Evolutionary conservation across 2,329 filamentous ascomycete genomes (phyloP).

Genomic region (Sclerotinia subarctica): DNA sequence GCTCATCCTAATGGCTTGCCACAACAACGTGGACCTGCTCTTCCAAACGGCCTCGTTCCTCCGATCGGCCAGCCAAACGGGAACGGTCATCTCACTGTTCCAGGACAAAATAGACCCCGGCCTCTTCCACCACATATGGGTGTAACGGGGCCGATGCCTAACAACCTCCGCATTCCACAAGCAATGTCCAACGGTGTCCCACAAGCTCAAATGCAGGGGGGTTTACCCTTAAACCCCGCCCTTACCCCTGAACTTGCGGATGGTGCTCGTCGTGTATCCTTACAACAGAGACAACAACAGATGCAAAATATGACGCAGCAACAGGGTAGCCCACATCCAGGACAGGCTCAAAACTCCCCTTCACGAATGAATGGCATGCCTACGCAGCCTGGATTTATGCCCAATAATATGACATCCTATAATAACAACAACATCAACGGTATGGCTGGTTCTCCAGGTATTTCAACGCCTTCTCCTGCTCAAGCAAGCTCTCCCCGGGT

Average conservation of each 20-base stretch:
- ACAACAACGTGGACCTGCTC: constrained; percentile 24
- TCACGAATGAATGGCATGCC: constrained; percentile 38
- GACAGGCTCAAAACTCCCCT: constrained; percentile 41
- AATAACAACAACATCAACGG: constrained; percentile 46
- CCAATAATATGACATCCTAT: constrained; percentile 51
- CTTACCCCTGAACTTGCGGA: constrained; percentile 56
- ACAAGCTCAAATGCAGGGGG: constrained; percentile 65
- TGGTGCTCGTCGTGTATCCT: constrained; percentile 62
- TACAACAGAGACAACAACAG: constrained; percentile 32
- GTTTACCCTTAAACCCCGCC: constrained; percentile 54
- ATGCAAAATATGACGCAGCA: constrained; percentile 33
- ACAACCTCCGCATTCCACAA: constrained; percentile 39
- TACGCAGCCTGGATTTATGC: constrained; percentile 33
- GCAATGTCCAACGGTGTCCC: constrained; percentile 56
- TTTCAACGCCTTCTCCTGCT: constrained; percentile 29
- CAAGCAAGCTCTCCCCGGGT: constrained; percentile 36
- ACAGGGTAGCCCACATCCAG: constrained; percentile 30
- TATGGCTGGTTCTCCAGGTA: constrained; percentile 42
- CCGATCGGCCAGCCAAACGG: constrained; percentile 27
- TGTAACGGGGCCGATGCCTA: constrained; percentile 39
- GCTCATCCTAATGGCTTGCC: constrained; percentile 17
- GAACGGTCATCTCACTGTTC: constrained; percentile 28
- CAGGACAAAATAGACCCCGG: constrained; percentile 35
- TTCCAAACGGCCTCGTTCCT: constrained; percentile 28
- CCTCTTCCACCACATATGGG: constrained; percentile 35